Evolutionary conservation across 2,329 filamentous ascomycete species (phyloP).

Genomic region (Clonostachys byssicola): DNA sequence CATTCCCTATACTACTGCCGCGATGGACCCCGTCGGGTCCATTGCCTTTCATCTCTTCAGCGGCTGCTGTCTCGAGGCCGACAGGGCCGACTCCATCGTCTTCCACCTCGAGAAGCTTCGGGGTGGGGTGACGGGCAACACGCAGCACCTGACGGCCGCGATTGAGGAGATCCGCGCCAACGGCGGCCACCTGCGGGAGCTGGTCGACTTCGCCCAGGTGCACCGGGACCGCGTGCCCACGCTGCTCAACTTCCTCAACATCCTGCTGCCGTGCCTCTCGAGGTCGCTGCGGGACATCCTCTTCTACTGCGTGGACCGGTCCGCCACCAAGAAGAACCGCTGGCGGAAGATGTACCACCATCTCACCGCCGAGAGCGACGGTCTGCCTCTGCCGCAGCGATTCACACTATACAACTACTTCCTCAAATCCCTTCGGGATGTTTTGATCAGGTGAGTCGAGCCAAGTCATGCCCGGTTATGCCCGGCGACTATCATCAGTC

Average conservation of each 20-base stretch:
- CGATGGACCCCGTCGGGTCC: slow-evolving; percentile 17
- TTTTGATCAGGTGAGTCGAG: slow-evolving; percentile 44
- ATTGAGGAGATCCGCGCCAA: slow-evolving; percentile 41
- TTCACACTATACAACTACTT: slow-evolving; percentile 55
- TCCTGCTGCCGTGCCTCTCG: slow-evolving; percentile 51
- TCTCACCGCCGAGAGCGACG: slow-evolving; percentile 47
- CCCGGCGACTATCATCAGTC: no score
- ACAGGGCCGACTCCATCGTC: slow-evolving; percentile 43
- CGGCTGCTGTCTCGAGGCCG: slow-evolving; percentile 51
- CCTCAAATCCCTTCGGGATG: slow-evolving; percentile 39
- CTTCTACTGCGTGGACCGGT: slow-evolving; percentile 43
- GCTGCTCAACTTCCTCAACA: slow-evolving; percentile 49
- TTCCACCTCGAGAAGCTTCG: slow-evolving; percentile 44
- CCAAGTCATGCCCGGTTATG: neutral
- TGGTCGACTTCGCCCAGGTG: slow-evolving; percentile 49
- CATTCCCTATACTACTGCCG: slow-evolving; percentile 3
- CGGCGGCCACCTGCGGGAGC: slow-evolving; percentile 42
- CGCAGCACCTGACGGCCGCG: slow-evolving; percentile 40
- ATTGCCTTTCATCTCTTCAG: slow-evolving; percentile 35
- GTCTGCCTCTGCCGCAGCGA: slow-evolving; percentile 43
- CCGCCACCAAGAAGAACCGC: slow-evolving; percentile 38
- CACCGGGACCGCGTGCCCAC: slow-evolving; percentile 44
- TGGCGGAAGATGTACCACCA: slow-evolving; percentile 57
- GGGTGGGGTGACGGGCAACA: slow-evolving; percentile 26
- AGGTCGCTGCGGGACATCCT: slow-evolving; percentile 50